These are phyloP conservation scores for Aurantiochytrium sp. DNA, from an alignment of 108 stramenopile species.

Conservation along the genomic window DNA sequence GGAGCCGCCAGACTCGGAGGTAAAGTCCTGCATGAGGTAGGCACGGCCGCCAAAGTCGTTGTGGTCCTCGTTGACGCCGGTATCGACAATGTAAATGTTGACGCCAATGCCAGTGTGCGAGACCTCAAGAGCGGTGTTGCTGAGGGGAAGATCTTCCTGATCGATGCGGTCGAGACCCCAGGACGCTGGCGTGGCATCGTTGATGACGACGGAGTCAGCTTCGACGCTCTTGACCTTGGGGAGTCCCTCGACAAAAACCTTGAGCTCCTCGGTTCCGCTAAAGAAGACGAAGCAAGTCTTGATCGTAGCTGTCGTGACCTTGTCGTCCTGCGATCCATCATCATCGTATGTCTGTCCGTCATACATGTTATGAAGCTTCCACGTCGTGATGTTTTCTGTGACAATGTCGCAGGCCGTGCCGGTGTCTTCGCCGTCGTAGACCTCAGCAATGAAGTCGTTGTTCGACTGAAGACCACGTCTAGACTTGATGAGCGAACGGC, in stretches of 20 bases:
- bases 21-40: not conserved
- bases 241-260: not conserved
- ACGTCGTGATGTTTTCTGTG: too few relatives aligned
- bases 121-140: not conserved
- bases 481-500: too few relatives aligned
- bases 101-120: not conserved
- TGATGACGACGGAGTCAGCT: not conserved
- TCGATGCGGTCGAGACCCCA: constrained; percentile 9
- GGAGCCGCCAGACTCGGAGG: not conserved
- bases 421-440: too few relatives aligned
- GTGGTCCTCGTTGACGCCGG: not conserved
- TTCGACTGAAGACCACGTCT: too few relatives aligned
- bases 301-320: not conserved
- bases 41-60: not conserved
- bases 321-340: too few relatives aligned
- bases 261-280: not conserved
- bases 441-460: too few relatives aligned
- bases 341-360: too few relatives aligned
- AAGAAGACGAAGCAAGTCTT: not conserved
- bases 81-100: constrained; percentile 4
- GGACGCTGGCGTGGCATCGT: not conserved
- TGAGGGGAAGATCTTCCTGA: not conserved
- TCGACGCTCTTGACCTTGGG: not conserved
- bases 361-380: too few relatives aligned
- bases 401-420: too few relatives aligned